phyloP scores from a whole-genome alignment of 495 filamentous ascomycete genomes.

The Penicillium alfredii region DNA sequence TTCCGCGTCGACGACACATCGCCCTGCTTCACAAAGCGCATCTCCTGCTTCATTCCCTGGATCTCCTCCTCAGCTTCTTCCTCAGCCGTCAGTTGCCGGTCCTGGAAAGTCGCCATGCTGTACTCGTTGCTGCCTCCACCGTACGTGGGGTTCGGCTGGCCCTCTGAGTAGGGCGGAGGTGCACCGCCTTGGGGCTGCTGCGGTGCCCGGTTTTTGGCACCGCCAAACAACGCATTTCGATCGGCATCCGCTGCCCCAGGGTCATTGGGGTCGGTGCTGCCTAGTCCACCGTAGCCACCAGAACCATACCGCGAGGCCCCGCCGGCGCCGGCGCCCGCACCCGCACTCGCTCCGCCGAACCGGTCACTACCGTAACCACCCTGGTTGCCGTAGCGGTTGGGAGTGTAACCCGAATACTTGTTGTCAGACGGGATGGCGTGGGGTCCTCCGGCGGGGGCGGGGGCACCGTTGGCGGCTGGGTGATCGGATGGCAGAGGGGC shows the following conservation, averaged over 20 bases:
- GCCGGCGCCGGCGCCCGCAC: conserved; percentile 21
- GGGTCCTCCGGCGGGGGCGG: conserved; percentile 17
- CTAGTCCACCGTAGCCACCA: conserved; percentile 71
- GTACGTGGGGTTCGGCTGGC: conserved; percentile 33
- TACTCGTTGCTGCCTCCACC: conserved; percentile 43
- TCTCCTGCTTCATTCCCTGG: conserved; percentile 63
- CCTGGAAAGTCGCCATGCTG: conserved; percentile 55
- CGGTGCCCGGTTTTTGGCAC: conserved; percentile 50
- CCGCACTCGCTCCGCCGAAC: conserved; percentile 42
- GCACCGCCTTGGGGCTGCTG: conserved; percentile 34
- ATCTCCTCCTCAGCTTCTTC: conserved; percentile 66
- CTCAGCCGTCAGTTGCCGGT: conserved; percentile 70
- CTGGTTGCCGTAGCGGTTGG: conserved; percentile 56
- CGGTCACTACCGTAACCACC: conserved; percentile 60
- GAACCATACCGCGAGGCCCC: conserved; percentile 45
- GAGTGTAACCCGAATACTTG: conserved; percentile 48
- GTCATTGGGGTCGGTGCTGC: conserved; percentile 49
- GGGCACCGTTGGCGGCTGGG: conserved; percentile 23
- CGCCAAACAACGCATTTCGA: conserved; percentile 60
- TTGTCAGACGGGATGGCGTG: conserved; percentile 43
- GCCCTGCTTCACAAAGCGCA: conserved; percentile 67
- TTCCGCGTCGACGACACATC: conserved; percentile 68
- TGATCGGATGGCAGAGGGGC: conserved; percentile 36
- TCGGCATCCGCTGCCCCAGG: conserved; percentile 46
- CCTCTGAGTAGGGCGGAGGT: conserved; percentile 42